Base-by-base conservation (phyloP, 1,139 yeast genomes). In the Diutina rugosa region DNA sequence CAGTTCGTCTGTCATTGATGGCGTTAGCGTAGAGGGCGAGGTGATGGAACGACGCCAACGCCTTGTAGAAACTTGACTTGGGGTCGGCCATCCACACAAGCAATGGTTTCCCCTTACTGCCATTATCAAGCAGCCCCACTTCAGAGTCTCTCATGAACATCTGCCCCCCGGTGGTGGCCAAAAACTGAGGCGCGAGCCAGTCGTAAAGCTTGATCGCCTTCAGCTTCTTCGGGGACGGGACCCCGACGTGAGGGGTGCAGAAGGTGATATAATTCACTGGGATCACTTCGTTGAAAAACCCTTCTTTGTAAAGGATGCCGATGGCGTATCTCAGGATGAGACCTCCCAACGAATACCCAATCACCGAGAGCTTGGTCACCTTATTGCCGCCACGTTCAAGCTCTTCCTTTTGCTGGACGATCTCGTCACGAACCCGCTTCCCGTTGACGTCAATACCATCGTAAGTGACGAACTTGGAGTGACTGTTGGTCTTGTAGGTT, bases 361-460 rank as follows among this genome's bases (percentile, higher is more conserved):
- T 75, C 14, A 89, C 72, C 0, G 95, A 85, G 58, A 89, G 72
- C 63, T 81, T 81, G 14, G 74, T 71, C 10, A 84, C 81, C 16
- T 60, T 61, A 41, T 64, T 65, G 3, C 61, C 62, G 2, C 57
- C 57, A 29, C 59, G 58, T 30, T 65, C 63, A 46, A 84, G 62
- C 2, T 62, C 57, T 2, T 66, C 64, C 4, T 85, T 74, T 62
- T 80, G 79, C 1, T 63, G 67, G 35, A 74, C 66, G 55, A 89
- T 82, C 67, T 89, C 96, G 58, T 79, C 80, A 1, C 87, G 82
- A 5, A 87, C 86, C 46, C 96, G 72, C 57, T 82, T 75, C 1
- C 96, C 96, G 65, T 93, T 88, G 48, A 89, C 82, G 62, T 88
- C 96, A 44, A 89, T 82, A 1, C 96, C 96, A 64, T 89, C 96